These are phyloP conservation scores for Vararia minispora DNA, from an alignment of 768 basidiomycete species.

Conservation along the genomic window DNA sequence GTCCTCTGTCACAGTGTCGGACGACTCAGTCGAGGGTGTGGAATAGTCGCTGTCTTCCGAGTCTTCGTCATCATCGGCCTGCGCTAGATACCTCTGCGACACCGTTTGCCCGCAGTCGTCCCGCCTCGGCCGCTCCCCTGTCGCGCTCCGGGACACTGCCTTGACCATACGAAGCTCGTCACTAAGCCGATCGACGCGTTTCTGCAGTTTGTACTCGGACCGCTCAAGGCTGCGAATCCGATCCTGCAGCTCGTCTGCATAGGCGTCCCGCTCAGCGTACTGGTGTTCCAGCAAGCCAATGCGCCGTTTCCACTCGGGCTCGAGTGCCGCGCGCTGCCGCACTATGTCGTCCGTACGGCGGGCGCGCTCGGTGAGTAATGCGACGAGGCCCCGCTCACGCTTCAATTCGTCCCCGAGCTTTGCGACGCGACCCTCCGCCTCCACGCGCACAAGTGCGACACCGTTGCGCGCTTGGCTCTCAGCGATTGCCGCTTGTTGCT, in stretches of 20 bases:
- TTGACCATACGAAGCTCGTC: too few species aligned
- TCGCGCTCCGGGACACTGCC: too few species aligned
- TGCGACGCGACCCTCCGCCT: conserved; percentile 6
- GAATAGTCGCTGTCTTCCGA: too few species aligned
- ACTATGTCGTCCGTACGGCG: conserved; percentile 13
- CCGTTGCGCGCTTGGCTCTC: conserved; percentile 12
- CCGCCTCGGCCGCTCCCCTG: too few species aligned
- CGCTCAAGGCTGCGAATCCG: too few species aligned
- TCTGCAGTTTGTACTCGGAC: too few species aligned
- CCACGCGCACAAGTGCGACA: conserved; percentile 12
- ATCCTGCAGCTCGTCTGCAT: conserved; percentile 8
- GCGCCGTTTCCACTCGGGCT: conserved; percentile 7
- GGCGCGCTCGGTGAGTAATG: conserved; percentile 12
- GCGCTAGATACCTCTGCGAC: too few species aligned
- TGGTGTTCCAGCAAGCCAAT: background rate
- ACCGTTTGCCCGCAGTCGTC: too few species aligned
- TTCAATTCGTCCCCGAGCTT: conserved; percentile 11
- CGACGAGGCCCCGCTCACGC: conserved; percentile 6
- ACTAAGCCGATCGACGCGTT: too few species aligned
- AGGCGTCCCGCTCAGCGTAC: conserved; percentile 2
- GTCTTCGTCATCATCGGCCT: too few species aligned
- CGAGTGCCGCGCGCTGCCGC: conserved; percentile 9
- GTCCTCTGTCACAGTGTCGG: too few species aligned
- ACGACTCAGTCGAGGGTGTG: too few species aligned
- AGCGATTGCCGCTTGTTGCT: conserved; percentile 10